Percentiles rank a stretch among this genome's conserved stretches.
Evolutionary conservation across 305 asterid genomes (phyloP).

Genomic region (Fraxinus sp.): DNA sequence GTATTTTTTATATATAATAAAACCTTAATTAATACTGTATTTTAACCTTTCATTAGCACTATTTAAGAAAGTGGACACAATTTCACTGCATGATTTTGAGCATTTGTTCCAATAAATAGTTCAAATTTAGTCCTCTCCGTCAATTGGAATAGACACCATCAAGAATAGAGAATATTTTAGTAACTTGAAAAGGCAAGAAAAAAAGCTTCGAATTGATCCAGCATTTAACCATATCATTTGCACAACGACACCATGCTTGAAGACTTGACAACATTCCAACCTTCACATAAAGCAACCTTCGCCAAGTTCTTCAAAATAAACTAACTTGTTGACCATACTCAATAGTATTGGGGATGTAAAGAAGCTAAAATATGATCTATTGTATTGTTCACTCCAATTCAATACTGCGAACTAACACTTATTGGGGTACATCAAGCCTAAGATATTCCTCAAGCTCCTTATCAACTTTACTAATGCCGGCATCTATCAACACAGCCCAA

Average conservation of each 20-base stretch:
- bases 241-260: neutral
- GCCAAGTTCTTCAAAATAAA: neutral
- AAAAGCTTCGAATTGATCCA: neutral
- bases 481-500: neutral
- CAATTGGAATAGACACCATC: neutral
- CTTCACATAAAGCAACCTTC: neutral
- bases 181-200: neutral
- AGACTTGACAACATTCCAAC: neutral
- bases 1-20: no score
- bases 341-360: neutral
- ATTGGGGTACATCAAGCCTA: neutral
- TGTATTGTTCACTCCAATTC: neutral
- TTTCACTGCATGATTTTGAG: neutral
- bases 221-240: neutral
- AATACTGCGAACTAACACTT: neutral
- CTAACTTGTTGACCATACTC: neutral
- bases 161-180: neutral
- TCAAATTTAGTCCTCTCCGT: neutral
- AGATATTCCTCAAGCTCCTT: neutral
- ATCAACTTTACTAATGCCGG: neutral
- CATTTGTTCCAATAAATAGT: neutral
- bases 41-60: no score
- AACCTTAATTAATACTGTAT: no score
- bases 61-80: no score
- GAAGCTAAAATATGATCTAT: neutral